These are phyloP conservation scores for Westerdykella ornata DNA, from an alignment of 2,329 filamentous ascomycete genomes.

Conservation along the genomic window DNA sequence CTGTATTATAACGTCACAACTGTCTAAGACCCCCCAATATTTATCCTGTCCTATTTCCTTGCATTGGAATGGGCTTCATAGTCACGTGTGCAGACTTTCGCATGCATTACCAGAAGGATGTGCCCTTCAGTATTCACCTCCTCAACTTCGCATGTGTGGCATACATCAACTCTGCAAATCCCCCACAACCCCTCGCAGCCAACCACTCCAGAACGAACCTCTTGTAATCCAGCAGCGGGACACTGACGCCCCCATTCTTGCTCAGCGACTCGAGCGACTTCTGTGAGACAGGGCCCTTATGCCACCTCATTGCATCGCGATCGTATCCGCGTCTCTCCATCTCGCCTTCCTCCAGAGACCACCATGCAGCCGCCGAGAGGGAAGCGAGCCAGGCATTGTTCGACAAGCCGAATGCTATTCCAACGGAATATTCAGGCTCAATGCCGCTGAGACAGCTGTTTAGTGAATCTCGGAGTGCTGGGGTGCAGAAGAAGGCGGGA, in stretches of 20 bases:
- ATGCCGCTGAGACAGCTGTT: conserved; percentile 38
- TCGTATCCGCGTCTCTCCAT: conserved; percentile 20
- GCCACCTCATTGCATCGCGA: conserved; percentile 19
- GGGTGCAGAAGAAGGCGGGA: conserved; percentile 47
- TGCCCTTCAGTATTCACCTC: conserved; percentile 4
- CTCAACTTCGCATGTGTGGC: conserved; percentile 73
- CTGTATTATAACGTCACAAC: too few relatives aligned
- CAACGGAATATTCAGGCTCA: conserved; percentile 36
- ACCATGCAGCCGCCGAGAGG: conserved; percentile 44
- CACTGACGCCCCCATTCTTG: conserved; percentile 56
- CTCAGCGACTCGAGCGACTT: conserved; percentile 57
- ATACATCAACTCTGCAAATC: conserved; percentile 66
- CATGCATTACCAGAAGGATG: too few relatives aligned
- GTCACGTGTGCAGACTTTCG: too few relatives aligned
- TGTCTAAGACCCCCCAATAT: too few relatives aligned
- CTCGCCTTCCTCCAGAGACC: conserved; percentile 43
- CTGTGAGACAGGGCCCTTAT: conserved; percentile 58
- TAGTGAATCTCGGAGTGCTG: conserved; percentile 41
- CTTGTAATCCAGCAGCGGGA: conserved; percentile 70
- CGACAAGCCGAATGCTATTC: conserved; percentile 43
- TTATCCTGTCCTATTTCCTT: too few relatives aligned
- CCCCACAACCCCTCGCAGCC: conserved; percentile 56
- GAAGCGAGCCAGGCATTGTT: conserved; percentile 43
- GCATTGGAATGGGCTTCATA: too few relatives aligned
- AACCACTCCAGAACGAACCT: conserved; percentile 64